phyloP scores from a whole-genome alignment of 1,139 yeast species.

The Diutina pseudorugosa region DNA sequence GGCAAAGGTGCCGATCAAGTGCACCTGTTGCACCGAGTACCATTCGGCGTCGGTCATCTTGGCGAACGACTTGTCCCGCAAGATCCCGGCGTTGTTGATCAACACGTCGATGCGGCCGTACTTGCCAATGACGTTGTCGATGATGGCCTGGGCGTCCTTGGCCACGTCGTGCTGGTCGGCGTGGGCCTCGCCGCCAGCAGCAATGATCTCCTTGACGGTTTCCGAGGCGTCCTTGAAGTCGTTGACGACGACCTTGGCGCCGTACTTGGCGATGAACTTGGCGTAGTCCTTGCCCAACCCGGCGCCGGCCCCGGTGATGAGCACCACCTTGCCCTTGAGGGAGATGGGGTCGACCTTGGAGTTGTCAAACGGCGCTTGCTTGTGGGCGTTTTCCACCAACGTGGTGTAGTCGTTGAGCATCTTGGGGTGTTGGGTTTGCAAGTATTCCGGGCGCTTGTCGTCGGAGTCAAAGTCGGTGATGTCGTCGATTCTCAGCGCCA shows the following conservation, averaged over 20 bases:
- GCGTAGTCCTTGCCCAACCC: constrained; percentile 95
- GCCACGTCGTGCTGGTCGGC: constrained; percentile 78
- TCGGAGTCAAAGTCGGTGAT: constrained; percentile 48
- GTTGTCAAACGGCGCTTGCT: constrained; percentile 45
- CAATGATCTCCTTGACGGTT: constrained; percentile 69
- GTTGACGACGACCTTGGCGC: constrained; percentile 92
- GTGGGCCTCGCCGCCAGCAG: constrained; percentile 73
- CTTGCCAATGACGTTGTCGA: constrained; percentile 62
- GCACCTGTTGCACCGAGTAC: constrained; percentile 73
- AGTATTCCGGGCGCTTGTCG: constrained; percentile 34
- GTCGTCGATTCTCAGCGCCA: constrained; percentile 55
- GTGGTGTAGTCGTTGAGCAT: constrained; percentile 47
- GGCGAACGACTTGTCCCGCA: constrained; percentile 79
- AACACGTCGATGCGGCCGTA: constrained; percentile 82
- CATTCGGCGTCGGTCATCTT: constrained; percentile 82
- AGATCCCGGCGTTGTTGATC: constrained; percentile 88
- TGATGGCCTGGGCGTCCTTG: constrained; percentile 61
- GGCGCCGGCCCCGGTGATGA: constrained; percentile 92
- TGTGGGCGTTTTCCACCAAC: constrained; percentile 40
- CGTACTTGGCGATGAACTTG: constrained; percentile 69
- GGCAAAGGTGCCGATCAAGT: constrained; percentile 69
- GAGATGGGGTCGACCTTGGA: constrained; percentile 38
- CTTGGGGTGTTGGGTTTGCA: constrained; percentile 53
- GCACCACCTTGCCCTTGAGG: constrained; percentile 73
- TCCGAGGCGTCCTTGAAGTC: constrained; percentile 69